Evolutionary conservation across 2,329 filamentous ascomycete species (phyloP), one percentile per base, ranked within the genome.

Genomic region (Trichoderma sp.): DNA sequence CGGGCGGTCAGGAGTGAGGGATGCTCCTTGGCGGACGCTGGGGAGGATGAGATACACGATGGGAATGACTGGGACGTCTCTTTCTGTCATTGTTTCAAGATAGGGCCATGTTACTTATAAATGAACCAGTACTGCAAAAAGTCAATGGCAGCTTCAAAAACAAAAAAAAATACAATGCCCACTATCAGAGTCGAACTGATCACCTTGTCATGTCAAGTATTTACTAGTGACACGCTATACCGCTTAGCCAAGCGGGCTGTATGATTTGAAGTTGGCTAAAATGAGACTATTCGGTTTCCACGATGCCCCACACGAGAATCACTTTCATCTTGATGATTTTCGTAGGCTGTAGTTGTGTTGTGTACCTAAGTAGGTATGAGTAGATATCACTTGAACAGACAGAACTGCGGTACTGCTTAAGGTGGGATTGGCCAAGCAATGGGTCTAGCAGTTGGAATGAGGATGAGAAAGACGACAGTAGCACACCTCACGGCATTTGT

Each of bases 171-270:
- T 24, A 47, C 7, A 34, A 3, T 70, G 71, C 71, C 71, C 71
- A 69, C 66, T 69, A 72, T 65, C 66, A 70, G 71, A 72, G 65
- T 72, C 71, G 71, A 72, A 70, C 71, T 70, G 60, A 70, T 72
- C 71, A 72, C 65, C 71, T 72, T 72, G 71, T 72, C 71, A 70
- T 72, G 65, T 72, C 71, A 63, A 65, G 60, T 28, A 30, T 36
- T 36, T 72, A 72, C 71, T 69, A 72, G 71, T 72, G 66, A 72
- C 71, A 70, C 71, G 71, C 71, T 70, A 70, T 72, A 72, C 71
- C 71, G 71, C 65, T 72, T 65, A 72, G 71, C 65, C 71, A 70
- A 72, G 64, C 64, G 71, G 71, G 70, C 70, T 68, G 30, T 30
- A 30, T 24, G 32, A 3, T 34, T n/a, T 6, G 26, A n/a, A 24